Conservation (phyloP, 2,329 filamentous ascomycete species). For the Madurella mycetomatis region DNA sequence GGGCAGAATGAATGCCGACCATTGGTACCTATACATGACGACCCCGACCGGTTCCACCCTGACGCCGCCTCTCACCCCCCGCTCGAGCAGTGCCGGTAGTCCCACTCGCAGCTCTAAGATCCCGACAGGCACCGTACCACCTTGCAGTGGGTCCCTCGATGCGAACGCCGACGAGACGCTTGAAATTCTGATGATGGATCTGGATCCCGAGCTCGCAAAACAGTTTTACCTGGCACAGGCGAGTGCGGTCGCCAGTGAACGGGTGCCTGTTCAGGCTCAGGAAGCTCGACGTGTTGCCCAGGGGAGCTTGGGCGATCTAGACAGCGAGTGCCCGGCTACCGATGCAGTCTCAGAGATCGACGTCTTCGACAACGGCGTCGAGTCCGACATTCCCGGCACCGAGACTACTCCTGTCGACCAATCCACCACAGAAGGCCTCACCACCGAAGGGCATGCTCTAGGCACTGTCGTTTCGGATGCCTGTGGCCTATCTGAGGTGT, state of each 20-base stretch:
- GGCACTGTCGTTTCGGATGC: conserved; percentile 87
- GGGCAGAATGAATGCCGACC: conserved; percentile 98
- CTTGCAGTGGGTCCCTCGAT: conserved; percentile 40
- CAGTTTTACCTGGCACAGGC: conserved; percentile 68
- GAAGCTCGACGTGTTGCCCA: conserved; percentile 58
- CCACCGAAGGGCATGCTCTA: conserved; percentile 88
- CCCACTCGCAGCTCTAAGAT: conserved; percentile 51
- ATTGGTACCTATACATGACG: conserved; percentile 98
- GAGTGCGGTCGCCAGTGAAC: conserved; percentile 83
- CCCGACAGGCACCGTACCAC: conserved; percentile 43
- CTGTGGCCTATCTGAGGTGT: conserved; percentile 85
- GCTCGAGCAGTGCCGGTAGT: conserved; percentile 34
- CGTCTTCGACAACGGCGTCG: conserved; percentile 68
- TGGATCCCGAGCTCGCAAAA: conserved; percentile 64
- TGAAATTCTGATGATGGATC: conserved; percentile 68
- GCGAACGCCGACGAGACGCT: conserved; percentile 68
- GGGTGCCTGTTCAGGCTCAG: conserved; percentile 64
- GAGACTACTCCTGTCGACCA: conserved; percentile 55
- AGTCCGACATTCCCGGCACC: conserved; percentile 44
- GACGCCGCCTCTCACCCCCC: conserved; percentile 77
- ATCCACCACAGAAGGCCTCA: conserved; percentile 57
- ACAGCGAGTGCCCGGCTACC: conserved; percentile 33
- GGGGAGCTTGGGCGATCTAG: conserved; percentile 52
- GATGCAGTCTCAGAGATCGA: conserved; percentile 61
- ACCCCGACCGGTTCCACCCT: conserved; percentile 68